phyloP scores from a whole-genome alignment of 495 filamentous ascomycete species.

The Hyaloscypha finlandica region DNA sequence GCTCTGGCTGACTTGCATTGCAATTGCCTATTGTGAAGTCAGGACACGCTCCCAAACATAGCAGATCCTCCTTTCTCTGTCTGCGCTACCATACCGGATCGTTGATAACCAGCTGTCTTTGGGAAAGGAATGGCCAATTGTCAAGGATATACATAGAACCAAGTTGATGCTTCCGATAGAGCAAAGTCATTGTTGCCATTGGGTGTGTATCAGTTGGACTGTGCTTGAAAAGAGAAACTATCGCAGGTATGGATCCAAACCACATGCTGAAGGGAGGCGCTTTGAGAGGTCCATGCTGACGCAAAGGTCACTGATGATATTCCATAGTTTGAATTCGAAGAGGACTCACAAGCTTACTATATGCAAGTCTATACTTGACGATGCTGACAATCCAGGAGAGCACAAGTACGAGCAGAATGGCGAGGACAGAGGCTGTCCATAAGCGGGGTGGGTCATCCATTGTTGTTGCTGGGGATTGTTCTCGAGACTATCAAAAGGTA shows the following conservation, averaged over 20 bases:
- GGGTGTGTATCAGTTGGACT: constrained; percentile 14
- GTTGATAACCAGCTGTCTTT: constrained; percentile 11
- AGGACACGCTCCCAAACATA: no score
- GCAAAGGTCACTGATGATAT: background rate
- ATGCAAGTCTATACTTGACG: background rate
- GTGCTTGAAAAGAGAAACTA: constrained; percentile 6
- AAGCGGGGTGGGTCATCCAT: background rate
- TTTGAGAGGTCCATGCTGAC: constrained; percentile 10
- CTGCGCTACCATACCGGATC: constrained; percentile 11
- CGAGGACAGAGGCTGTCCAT: background rate
- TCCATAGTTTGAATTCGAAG: background rate
- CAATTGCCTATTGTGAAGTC: no score
- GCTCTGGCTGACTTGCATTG: no score
- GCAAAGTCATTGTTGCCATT: constrained; percentile 14
- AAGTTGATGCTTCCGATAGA: constrained; percentile 14
- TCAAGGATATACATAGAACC: constrained; percentile 15
- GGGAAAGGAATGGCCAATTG: constrained; percentile 10
- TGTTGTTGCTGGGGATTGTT: background rate
- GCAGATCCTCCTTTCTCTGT: no score
- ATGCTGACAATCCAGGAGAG: background rate
- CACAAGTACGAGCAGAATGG: background rate
- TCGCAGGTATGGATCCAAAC: constrained; percentile 12
- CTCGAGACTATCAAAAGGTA: no score
- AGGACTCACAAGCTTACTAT: background rate
- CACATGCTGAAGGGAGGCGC: constrained; percentile 8